Percentiles rank a stretch among this genome's conserved stretches.
Evolutionary conservation across 2,329 filamentous ascomycete genomes (phyloP).

Genomic region (Monilinia polystroma): DNA sequence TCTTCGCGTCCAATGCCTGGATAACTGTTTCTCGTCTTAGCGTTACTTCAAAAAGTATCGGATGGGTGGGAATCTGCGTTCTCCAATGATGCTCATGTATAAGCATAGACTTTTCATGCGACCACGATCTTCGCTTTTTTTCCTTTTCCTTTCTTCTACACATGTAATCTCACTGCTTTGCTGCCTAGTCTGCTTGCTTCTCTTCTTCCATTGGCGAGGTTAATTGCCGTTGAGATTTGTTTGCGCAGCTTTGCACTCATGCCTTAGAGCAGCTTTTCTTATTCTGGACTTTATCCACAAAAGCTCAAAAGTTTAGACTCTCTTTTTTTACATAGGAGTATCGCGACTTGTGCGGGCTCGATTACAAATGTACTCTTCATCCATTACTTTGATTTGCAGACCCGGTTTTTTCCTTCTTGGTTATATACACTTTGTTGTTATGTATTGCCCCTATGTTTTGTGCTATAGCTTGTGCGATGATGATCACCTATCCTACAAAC

Average conservation of each 20-base stretch:
- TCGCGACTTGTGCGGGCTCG: conserved; percentile 33
- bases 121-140: conserved; percentile 38
- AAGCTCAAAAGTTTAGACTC: conserved; percentile 38
- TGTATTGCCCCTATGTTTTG: conserved; percentile 18
- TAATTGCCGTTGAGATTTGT: conserved; percentile 26
- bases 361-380: conserved; percentile 28
- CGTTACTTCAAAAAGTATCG: conserved; percentile 43
- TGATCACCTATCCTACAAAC: conserved; percentile 8
- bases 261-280: conserved; percentile 29
- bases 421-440: conserved; percentile 12
- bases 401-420: conserved; percentile 19
- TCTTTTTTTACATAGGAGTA: conserved; percentile 30
- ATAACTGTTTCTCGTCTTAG: conserved; percentile 43
- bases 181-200: conserved; percentile 30
- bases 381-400: conserved; percentile 15
- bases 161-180: conserved; percentile 34
- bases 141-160: conserved; percentile 31
- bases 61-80: conserved; percentile 42
- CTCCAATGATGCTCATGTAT: conserved; percentile 42
- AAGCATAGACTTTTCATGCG: conserved; percentile 43
- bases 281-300: conserved; percentile 28
- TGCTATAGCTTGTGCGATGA: conserved; percentile 22
- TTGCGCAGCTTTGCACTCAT: conserved; percentile 26
- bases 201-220: conserved; percentile 26
- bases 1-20: conserved; percentile 42